Evolutionary conservation across 2,329 filamentous ascomycete genomes (phyloP).

Genomic region (Aspergillus glaucus): DNA sequence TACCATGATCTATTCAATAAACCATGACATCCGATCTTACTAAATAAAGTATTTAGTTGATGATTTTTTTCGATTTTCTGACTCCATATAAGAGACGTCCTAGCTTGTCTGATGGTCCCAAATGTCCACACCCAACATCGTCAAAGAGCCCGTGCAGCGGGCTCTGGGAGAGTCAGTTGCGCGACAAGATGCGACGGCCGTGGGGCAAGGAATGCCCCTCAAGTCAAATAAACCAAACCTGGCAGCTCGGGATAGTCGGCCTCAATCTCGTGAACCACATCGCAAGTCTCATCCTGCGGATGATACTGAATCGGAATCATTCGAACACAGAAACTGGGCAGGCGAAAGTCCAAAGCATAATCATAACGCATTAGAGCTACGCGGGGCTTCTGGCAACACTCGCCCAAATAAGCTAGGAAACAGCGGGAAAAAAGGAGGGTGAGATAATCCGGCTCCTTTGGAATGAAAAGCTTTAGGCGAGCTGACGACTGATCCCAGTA

Average conservation of each 20-base stretch:
- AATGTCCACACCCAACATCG: neutral
- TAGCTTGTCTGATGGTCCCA: neutral
- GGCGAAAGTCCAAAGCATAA: neutral
- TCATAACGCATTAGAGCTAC: neutral
- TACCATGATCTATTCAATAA: neutral
- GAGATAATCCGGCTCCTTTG: neutral
- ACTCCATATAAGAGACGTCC: neutral
- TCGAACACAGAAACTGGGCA: neutral
- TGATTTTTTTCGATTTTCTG: neutral
- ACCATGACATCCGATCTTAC: neutral
- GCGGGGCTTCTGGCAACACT: neutral
- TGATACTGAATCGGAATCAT: neutral
- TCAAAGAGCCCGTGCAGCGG: neutral
- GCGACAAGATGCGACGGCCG: neutral
- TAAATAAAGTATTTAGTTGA: neutral
- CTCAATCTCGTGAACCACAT: neutral
- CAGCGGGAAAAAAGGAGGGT: neutral
- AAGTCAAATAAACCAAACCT: neutral
- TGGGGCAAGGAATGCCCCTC: neutral
- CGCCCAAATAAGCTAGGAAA: neutral
- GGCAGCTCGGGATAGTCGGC: neutral
- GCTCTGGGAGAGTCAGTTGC: neutral
- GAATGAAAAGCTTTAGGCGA: neutral
- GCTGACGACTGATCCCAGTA: conserved; percentile 38
- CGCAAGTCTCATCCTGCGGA: neutral